These are phyloP conservation scores for Drosera capensis DNA, from an alignment of 148 eudicot genomes.

Conservation along the genomic window DNA sequence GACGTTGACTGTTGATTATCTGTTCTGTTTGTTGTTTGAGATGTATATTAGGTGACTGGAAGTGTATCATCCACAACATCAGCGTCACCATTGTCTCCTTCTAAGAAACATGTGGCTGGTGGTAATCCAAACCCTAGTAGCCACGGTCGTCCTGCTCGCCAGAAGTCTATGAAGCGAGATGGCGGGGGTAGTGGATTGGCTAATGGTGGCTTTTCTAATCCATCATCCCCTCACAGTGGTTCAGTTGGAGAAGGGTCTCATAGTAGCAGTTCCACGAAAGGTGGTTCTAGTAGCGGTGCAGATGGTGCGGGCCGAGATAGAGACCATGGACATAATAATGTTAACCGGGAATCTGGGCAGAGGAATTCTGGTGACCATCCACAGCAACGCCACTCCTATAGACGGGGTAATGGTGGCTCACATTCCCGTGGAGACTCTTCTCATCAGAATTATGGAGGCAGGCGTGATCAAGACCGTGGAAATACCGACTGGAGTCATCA, in stretches of 20 bases:
- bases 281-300: constrained; percentile 17
- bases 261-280: constrained; percentile 19
- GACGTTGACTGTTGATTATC: neutral
- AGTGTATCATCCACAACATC: neutral
- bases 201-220: constrained; percentile 47
- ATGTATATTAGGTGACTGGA: neutral
- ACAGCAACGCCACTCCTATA: constrained; percentile 27
- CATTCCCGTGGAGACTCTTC: constrained; percentile 57
- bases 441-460: constrained; percentile 39
- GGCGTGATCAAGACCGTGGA: constrained; percentile 55
- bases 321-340: constrained; percentile 26
- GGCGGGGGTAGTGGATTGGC: constrained; percentile 34
- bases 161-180: constrained; percentile 41
- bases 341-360: constrained; percentile 27
- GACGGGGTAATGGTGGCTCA: constrained; percentile 40
- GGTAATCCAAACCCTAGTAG: constrained; percentile 28
- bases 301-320: constrained; percentile 37
- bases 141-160: constrained; percentile 36
- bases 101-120: constrained; percentile 23
- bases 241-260: constrained; percentile 18
- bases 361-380: constrained; percentile 32
- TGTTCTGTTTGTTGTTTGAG: neutral
- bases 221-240: constrained; percentile 17
- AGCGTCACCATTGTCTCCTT: neutral
- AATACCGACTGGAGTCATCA: constrained; percentile 59